Evolutionary conservation across 129 eudicot species (phyloP), one percentile per base, ranked within the genome.

Genomic region (Lonicera japonica): DNA sequence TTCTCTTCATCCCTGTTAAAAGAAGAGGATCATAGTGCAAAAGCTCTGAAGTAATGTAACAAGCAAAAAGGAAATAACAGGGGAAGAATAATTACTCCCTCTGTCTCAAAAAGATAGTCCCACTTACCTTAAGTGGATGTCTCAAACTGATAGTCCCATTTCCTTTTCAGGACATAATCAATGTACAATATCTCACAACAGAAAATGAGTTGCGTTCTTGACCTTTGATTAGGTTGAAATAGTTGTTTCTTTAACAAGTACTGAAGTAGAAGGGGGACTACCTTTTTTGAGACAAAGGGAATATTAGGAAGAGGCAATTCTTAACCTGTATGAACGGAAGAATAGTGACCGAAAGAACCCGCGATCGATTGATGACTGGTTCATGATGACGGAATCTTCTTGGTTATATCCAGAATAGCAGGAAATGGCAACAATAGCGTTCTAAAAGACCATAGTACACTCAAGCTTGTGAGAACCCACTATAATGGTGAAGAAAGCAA

Each of bases 341-440:
- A 92, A 78, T 0, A 92, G 80, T 20, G 99, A 92, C 71, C 96
- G 54, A 71, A 92, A 92, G 64, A 88, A 92, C 17, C 99, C 99
- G 71, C 99, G 99, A 53, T 92, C 99, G 15, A 92, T 85, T 52
- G 99, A 80, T 5, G 99, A 92, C 52, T 88, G 96, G 70, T 92
- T 92, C 99, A 88, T 92, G 51, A 92, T 92, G 65, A 92, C 96
- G 4, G 99, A 92, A 73, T 92, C 99, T 78, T 92, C 96, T 85
- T 92, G 96, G 59, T 92, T 92, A 67, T 92, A 92, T 29, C 99
- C 99, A 52, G 99, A 92, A 64, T 85, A 92, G 80, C 99, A 92
- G 21, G 96, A 70, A 67, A 92, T 92, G 56, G 96, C 96, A 58
- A 92, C 99, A 69, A 92, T 88, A 16, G 99, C 96, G 39, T 92